Base-by-base conservation (phyloP, 108 stramenopile genomes). In the Conticribra weissflogii region DNA sequence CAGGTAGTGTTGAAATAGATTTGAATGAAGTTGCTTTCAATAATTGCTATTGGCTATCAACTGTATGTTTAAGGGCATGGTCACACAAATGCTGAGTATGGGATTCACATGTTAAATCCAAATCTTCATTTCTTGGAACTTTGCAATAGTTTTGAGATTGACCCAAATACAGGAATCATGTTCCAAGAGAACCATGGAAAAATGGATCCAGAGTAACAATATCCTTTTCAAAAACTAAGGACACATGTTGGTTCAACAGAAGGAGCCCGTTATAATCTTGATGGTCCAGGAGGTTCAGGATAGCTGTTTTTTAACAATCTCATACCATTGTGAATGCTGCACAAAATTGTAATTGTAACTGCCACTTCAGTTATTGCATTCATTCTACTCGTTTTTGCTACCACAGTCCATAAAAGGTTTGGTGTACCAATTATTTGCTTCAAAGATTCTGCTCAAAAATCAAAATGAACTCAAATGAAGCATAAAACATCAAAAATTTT, bases 341-440 rank as follows among this genome's bases (percentile, higher is more conserved):
- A 52, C 7, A 49, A 60, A 3, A 16, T 61, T 46, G 68, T 34
- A 17, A 23, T 59, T 3, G 33, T 52, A 53, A 47, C 32, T 7
- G 46, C 63, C 36, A 5, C 47, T 4, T 64, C 62, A 0, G 44
- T 44, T 16, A 63, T 63, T 57, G 54, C 72, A 32, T 61, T 45
- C 22, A 56, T 23, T 1, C 16, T 72, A 7, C 33, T 64, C 16
- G 33, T 23, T 2, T 17, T 54, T 1, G 63, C 62, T 46, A 57
- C 31, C 2, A 72, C 72, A 12, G 19, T 33, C 32, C 54, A 72
- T 32, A 47, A 27, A 9, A 36, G 44, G 49, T 52, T 66, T 52
- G 47, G 30, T 15, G 47, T 30, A 1, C 62, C 62, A 2, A 56
- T 72, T 15, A 27, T 30, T 0, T 34, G 28, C 30, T 2, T 51